Conservation (phyloP, 805 yeast genomes). For the Candida ficus region DNA sequence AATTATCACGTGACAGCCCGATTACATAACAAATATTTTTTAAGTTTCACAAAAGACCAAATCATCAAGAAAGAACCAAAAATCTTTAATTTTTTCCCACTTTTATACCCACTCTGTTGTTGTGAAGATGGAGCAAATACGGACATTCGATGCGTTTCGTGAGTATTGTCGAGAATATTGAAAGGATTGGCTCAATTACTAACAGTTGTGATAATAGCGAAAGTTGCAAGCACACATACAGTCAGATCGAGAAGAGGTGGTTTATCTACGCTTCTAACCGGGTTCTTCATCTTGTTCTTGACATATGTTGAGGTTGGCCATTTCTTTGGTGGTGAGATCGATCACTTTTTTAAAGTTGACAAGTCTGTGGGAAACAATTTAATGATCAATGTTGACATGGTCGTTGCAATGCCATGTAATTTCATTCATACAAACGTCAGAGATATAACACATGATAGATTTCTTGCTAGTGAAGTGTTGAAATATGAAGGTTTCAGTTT, state of each 20-base stretch:
- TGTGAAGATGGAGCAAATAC: constrained; percentile 26
- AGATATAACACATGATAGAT: constrained; percentile 73
- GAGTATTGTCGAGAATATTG: constrained; percentile 30
- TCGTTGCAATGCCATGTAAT: constrained; percentile 82
- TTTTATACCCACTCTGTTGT: too few species aligned
- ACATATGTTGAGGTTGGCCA: constrained; percentile 85
- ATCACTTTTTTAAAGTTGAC: constrained; percentile 75
- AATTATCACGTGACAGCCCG: too few species aligned
- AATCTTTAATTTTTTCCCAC: too few species aligned
- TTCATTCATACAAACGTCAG: constrained; percentile 66
- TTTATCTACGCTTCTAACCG: constrained; percentile 58
- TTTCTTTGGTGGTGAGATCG: constrained; percentile 75
- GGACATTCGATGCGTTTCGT: constrained; percentile 70
- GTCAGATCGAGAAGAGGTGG: constrained; percentile 79
- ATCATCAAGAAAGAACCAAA: neutral
- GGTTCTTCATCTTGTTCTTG: constrained; percentile 57
- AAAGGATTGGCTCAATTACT: neutral
- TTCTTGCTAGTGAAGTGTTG: constrained; percentile 71
- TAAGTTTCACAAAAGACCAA: too few species aligned
- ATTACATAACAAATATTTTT: too few species aligned
- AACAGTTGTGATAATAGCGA: constrained; percentile 42
- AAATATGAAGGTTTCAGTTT: constrained; percentile 62
- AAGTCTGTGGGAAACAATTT: constrained; percentile 50
- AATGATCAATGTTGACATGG: constrained; percentile 70
- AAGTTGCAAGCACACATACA: constrained; percentile 63